Conservation (phyloP, 148 eudicot species). For the Heliamphora exappendiculata region DNA sequence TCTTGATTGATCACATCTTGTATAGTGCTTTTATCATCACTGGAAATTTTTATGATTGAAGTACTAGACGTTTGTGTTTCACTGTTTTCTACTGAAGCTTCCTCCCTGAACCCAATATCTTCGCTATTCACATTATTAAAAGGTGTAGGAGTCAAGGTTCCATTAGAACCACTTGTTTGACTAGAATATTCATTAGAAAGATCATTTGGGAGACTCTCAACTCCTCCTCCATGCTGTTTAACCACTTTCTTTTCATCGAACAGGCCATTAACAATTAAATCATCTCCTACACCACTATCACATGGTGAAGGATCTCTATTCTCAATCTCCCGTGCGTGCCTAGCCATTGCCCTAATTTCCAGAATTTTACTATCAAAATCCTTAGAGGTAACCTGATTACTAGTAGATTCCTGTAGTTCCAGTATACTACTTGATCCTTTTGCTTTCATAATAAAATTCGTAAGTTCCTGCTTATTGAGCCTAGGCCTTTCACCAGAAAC, state of each 20-base stretch:
- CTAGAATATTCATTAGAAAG: slow-evolving; percentile 7
- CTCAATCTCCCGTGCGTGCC: slow-evolving; percentile 63
- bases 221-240: slow-evolving; percentile 5
- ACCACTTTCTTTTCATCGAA: slow-evolving; percentile 14
- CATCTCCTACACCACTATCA: slow-evolving; percentile 22
- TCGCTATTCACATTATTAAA: background rate
- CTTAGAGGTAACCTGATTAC: slow-evolving; percentile 1
- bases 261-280: slow-evolving; percentile 14
- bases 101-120: slow-evolving; percentile 6
- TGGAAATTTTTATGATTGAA: slow-evolving; percentile 11
- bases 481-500: slow-evolving; percentile 44
- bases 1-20: slow-evolving; percentile 2
- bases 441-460: slow-evolving; percentile 44
- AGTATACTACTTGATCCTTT: slow-evolving; percentile 24
- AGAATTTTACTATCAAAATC: slow-evolving; percentile 31
- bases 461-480: slow-evolving; percentile 50
- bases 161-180: slow-evolving; percentile 17
- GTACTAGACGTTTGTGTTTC: slow-evolving; percentile 13
- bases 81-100: slow-evolving; percentile 13
- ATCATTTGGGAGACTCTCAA: slow-evolving; percentile 1
- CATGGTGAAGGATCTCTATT: slow-evolving; percentile 17
- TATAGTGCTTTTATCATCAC: slow-evolving; percentile 6
- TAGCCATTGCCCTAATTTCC: slow-evolving; percentile 58
- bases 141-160: slow-evolving; percentile 5
- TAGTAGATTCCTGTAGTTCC: slow-evolving; percentile 10